phyloP scores from a whole-genome alignment of 2,329 filamentous ascomycete species.

The Cladosporium sp. region DNA sequence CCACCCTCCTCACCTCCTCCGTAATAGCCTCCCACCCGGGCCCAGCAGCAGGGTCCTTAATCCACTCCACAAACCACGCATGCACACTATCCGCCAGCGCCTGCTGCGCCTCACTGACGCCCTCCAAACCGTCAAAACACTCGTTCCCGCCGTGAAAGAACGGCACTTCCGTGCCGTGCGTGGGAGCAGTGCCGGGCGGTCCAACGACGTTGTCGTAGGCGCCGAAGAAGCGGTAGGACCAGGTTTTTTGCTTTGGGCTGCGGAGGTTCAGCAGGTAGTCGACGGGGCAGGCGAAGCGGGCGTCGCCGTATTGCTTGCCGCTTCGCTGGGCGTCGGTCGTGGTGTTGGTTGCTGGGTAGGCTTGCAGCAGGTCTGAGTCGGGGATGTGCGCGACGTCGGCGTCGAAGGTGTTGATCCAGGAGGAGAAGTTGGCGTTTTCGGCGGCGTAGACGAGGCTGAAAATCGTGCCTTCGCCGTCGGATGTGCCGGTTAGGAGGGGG shows the following conservation, averaged over 20 bases:
- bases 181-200: slow-evolving; percentile 25
- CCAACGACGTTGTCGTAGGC: slow-evolving; percentile 17
- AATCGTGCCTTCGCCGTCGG: slow-evolving; percentile 23
- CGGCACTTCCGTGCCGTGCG: slow-evolving; percentile 31
- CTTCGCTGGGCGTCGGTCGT: slow-evolving; percentile 35
- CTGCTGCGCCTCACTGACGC: slow-evolving; percentile 18
- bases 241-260: slow-evolving; percentile 16
- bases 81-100: slow-evolving; percentile 20
- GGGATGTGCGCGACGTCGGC: slow-evolving; percentile 38
- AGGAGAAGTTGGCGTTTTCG: slow-evolving; percentile 31
- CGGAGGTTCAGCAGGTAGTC: slow-evolving; percentile 10
- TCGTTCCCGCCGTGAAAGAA: slow-evolving; percentile 21
- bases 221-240: slow-evolving; percentile 40
- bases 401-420: slow-evolving; percentile 43
- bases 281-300: slow-evolving; percentile 24
- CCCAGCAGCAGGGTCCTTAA: slow-evolving; percentile 19
- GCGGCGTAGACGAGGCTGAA: slow-evolving; percentile 6
- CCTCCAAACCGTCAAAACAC: slow-evolving; percentile 2
- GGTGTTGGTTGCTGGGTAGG: slow-evolving; percentile 35
- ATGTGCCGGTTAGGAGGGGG: slow-evolving; percentile 25
- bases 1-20: slow-evolving; percentile 4
- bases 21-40: slow-evolving; percentile 13
- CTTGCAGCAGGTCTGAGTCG: slow-evolving; percentile 28
- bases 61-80: slow-evolving; percentile 18
- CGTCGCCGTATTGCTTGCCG: slow-evolving; percentile 41